Conservation (phyloP, 208 protist species). For the Porcisia deanei region DNA sequence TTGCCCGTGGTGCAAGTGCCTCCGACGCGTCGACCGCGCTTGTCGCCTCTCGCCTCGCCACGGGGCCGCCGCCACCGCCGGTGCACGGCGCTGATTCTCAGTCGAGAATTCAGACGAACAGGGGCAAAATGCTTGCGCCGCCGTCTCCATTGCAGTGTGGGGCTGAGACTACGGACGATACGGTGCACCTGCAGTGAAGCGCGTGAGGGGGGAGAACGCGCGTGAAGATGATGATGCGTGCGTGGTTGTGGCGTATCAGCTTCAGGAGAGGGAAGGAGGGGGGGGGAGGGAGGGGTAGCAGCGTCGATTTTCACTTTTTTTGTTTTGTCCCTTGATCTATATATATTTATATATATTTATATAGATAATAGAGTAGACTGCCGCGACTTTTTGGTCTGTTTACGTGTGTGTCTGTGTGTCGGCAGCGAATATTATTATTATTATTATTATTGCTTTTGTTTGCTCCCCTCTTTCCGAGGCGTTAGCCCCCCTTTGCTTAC, state of each 20-base stretch:
- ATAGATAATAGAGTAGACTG: background rate
- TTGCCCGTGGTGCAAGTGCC: background rate
- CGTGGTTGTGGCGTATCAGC: too few relatives aligned
- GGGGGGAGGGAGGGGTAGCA: background rate
- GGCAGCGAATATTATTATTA: background rate
- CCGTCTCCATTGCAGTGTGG: conserved; percentile 35
- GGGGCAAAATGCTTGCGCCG: conserved; percentile 36
- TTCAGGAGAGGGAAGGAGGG: background rate
- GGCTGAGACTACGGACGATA: conserved; percentile 41
- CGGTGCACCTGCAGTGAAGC: conserved; percentile 19
- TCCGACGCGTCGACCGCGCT: conserved; percentile 33
- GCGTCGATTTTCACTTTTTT: background rate
- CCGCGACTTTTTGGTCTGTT: too few relatives aligned
- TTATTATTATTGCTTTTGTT: too few relatives aligned
- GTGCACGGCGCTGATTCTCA: conserved; percentile 12
- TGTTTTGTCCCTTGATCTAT: background rate
- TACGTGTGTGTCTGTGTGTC: background rate
- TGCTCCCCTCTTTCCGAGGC: background rate
- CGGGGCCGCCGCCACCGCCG: conserved; percentile 29
- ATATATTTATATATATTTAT: background rate
- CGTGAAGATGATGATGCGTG: too few relatives aligned
- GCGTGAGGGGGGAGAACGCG: background rate
- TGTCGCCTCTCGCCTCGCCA: conserved; percentile 14
- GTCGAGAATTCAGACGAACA: conserved; percentile 1
- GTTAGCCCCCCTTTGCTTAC: background rate